Conservation (phyloP, 192 early-diverging fungal genomes). For the Chytriomyces sp. region DNA sequence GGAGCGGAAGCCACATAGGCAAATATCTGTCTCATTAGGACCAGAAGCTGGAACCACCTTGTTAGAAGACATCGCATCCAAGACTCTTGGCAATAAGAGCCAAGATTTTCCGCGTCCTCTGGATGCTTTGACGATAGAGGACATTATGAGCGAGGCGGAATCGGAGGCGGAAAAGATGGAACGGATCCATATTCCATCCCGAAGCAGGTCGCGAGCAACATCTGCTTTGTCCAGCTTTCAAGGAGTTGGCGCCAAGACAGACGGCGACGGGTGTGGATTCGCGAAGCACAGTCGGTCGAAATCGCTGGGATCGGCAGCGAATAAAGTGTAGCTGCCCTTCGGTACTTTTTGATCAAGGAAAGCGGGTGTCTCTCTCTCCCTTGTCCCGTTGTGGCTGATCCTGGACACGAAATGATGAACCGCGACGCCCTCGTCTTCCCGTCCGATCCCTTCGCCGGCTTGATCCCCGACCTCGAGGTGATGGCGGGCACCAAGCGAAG, state of each 20-base stretch:
- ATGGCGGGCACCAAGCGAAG: too few relatives aligned
- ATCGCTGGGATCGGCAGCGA: neutral
- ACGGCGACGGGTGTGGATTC: too few relatives aligned
- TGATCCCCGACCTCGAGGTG: too few relatives aligned
- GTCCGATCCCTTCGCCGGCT: too few relatives aligned
- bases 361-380: too few relatives aligned
- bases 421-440: too few relatives aligned
- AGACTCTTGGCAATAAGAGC: neutral
- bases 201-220: neutral
- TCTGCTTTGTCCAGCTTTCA: constrained; percentile 13
- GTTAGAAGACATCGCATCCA: neutral
- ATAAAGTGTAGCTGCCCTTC: neutral
- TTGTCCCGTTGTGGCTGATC: too few relatives aligned
- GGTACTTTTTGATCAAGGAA: too few relatives aligned
- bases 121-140: neutral
- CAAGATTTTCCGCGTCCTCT: neutral
- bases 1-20: neutral
- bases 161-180: neutral
- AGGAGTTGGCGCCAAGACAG: neutral
- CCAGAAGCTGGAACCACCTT: neutral
- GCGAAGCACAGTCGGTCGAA: neutral
- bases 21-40: neutral
- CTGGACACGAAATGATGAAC: too few relatives aligned
- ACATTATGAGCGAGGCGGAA: neutral
- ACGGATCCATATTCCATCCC: neutral